A percentile compares a stretch with the other conserved stretches of the same genome.
phyloP scores from a whole-genome alignment of 306 rosid genomes.

The Acacia acuminata region DNA sequence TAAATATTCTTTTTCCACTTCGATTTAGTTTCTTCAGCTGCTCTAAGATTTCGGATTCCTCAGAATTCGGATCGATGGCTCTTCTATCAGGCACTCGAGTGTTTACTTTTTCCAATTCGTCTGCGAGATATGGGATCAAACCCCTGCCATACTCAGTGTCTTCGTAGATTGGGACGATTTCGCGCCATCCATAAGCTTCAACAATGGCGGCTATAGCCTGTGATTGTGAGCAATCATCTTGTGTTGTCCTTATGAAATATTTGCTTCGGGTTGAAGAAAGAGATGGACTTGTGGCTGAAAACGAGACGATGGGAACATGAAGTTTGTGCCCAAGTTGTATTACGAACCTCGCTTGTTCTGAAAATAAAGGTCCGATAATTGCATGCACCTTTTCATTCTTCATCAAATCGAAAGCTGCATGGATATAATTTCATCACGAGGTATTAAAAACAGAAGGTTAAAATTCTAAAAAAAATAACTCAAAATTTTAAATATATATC shows the following conservation, averaged over 20 bases:
- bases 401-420: conserved; percentile 32
- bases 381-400: conserved; percentile 36
- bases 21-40: conserved; percentile 22
- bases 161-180: conserved; percentile 41
- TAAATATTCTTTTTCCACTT: conserved; percentile 15
- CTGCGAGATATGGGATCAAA: conserved; percentile 33
- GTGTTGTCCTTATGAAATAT: conserved; percentile 38
- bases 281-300: conserved; percentile 43
- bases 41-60: not conserved
- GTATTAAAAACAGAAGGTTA: no score
- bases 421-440: not conserved
- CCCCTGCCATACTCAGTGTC: conserved; percentile 41
- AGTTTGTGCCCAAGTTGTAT: conserved; percentile 31
- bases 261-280: conserved; percentile 34
- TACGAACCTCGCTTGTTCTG: conserved; percentile 39
- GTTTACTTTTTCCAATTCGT: conserved; percentile 27
- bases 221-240: conserved; percentile 28
- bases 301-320: conserved; percentile 38
- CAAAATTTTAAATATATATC: no score
- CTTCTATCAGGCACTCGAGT: conserved; percentile 23
- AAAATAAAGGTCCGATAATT: conserved; percentile 38
- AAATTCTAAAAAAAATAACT: no score
- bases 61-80: conserved; percentile 23
- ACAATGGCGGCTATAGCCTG: conserved; percentile 35
- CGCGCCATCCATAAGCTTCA: conserved; percentile 37